Base-by-base conservation (phyloP, 2,329 filamentous ascomycete genomes). In the Cladosporium halotolerans region DNA sequence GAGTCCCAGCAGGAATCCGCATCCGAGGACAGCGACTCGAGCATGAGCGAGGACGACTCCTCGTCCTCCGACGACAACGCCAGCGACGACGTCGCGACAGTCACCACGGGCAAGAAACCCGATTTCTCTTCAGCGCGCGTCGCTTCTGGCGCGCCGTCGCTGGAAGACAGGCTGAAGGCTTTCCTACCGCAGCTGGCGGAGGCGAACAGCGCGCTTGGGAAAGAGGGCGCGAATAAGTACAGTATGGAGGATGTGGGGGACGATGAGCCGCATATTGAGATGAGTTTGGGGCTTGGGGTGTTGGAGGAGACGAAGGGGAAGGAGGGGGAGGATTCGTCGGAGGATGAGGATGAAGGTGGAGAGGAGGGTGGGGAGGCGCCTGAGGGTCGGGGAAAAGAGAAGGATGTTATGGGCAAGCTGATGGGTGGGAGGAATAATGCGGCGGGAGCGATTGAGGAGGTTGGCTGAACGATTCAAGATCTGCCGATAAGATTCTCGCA, bases 271-370 rank as follows among this genome's bases (percentile, higher is more conserved):
- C 63, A 68, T 55, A 69, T 70, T 45, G 67, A 69, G 59, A 68
- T 70, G 66, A 58, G 66, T 42, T 56, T 70, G 8, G 66, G 66
- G 3, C 54, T 70, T 5, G 67, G 67, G 7, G 65, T 70, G 34
- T 45, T 70, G 36, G 66, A 70, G 56, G 60, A 67, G 58, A 58
- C 57, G 52, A 54, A 50, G 2, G 48, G 45, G 14, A 52, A 45
- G 19, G 55, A 55, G 11, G 55, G 50, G 8, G 52, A 52, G 23
- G 45, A 47, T 14, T 52, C 45, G 10, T 53, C 53, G 4, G 54
- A 55, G 9, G 51, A 50, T 3, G 57, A 60, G 11, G 53, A 54
- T n/a, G 56, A 57, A 18, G 41, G 14, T 4, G 50, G 50, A 3
- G 54, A 53, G 2, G 36, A 53, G 8, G 52, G 36, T 32, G 55